Conservation (phyloP, 2,329 filamentous ascomycete genomes). For the Xylariaceae sp. region DNA sequence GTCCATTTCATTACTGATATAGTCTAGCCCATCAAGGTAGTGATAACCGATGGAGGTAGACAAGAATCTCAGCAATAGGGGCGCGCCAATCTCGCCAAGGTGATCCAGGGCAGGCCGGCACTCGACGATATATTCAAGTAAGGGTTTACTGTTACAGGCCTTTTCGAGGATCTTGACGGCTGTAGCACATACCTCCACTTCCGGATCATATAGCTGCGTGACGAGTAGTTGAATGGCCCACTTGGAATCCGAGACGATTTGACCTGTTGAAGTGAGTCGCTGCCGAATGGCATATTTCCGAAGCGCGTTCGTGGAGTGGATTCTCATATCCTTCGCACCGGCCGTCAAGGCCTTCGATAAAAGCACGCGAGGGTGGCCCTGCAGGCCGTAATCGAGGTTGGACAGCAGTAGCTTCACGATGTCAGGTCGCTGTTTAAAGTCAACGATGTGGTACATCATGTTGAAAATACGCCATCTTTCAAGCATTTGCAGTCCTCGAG, state of each 20-base stretch:
- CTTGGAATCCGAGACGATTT: slow-evolving; percentile 65
- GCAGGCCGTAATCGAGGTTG: slow-evolving; percentile 87
- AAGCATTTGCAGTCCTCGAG: slow-evolving; percentile 80
- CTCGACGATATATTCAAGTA: slow-evolving; percentile 93
- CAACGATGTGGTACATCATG: slow-evolving; percentile 98
- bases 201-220: slow-evolving; percentile 96
- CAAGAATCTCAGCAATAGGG: slow-evolving; percentile 83
- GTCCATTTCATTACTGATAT: slow-evolving; percentile 99
- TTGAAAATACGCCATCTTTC: slow-evolving; percentile 98
- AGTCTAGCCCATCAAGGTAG: slow-evolving; percentile 93
- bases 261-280: slow-evolving; percentile 31
- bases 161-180: slow-evolving; percentile 97
- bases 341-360: slow-evolving; percentile 91
- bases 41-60: slow-evolving; percentile 97
- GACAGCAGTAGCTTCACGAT: slow-evolving; percentile 83
- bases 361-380: slow-evolving; percentile 86
- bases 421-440: slow-evolving; percentile 85
- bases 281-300: slow-evolving; percentile 75
- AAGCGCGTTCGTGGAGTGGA: slow-evolving; percentile 80
- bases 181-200: slow-evolving; percentile 92
- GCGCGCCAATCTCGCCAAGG: slow-evolving; percentile 92
- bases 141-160: slow-evolving; percentile 86
- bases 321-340: slow-evolving; percentile 85
- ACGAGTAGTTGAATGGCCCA: slow-evolving; percentile 97
- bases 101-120: slow-evolving; percentile 93